Evolutionary conservation across 495 filamentous ascomycete species (phyloP), one percentile per base, ranked within the genome.

Genomic region (Neurospora sp.): DNA sequence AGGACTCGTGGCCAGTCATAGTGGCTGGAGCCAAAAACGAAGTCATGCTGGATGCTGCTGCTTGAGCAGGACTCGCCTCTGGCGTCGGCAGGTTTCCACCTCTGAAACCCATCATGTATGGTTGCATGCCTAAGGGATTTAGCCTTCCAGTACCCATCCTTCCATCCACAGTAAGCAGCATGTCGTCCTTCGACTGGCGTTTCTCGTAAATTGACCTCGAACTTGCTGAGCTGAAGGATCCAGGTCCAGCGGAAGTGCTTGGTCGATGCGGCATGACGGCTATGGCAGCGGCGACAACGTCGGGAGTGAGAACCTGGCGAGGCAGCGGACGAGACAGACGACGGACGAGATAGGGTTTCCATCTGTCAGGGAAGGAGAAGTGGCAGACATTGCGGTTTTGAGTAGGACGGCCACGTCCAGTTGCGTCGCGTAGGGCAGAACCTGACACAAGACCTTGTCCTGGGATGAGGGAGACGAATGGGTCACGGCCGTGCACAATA

Each of bases 151-250:
- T 73, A 40, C 78, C 70, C 72, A 74, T 74, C 48, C 73, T 46
- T 68, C 71, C 71, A 37, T 71, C 73, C 71, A 86, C 78, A 70
- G 84, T 7, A 6, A 65, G 53, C 3, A 65, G 82, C 73, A 85
- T 77, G 77, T 88, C 86, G 79, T 87, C 86, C 71, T 82, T 84
- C 59, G 85, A 86, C 39, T 81, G 71, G 68, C 82, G 75, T 70
- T 81, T 83, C 65, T 83, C 81, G 42, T 78, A 80, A 61, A 79
- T 78, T 68, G 73, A 71, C 70, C 65, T 77, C 72, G 40, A 9
- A 37, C 41, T 72, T 37, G 72, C 70, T 35, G 73, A 46, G 53
- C 70, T 77, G 73, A 40, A 72, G 68, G 70, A 74, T 3, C 68
- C 69, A 14, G 78, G 77, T 35, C 80, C 80, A 8, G 78, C 78